A percentile compares a stretch with the other conserved stretches of the same genome.
phyloP scores from a whole-genome alignment of 805 yeast species.

The Dipodascopsis uninucleata region DNA sequence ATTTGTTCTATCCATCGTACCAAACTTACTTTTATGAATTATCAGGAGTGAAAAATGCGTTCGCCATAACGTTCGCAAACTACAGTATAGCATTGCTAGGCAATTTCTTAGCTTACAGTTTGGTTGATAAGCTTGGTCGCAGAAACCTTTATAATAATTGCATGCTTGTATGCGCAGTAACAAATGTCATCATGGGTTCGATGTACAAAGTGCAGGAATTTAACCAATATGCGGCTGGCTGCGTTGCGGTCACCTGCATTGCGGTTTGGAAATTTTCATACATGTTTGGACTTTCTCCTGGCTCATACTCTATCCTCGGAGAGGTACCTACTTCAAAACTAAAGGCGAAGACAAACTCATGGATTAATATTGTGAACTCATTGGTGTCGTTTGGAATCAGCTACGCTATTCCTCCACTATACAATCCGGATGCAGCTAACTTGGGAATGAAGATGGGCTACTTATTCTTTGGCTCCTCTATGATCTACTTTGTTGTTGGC shows the following conservation, averaged over 20 bases:
- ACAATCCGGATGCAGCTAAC: not conserved
- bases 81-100: no score
- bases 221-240: no score
- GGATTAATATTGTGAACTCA: not conserved
- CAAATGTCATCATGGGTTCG: no score
- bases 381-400: constrained; percentile 1
- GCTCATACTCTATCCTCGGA: not conserved
- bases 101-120: no score
- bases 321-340: not conserved
- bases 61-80: no score
- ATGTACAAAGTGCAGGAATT: no score
- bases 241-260: constrained; percentile 1
- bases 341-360: not conserved
- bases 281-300: not conserved
- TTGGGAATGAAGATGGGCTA: not conserved
- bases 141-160: no score
- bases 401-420: not conserved
- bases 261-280: not conserved
- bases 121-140: no score
- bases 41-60: no score
- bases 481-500: not conserved
- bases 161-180: no score
- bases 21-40: no score
- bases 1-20: no score
- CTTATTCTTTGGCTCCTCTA: not conserved